Evolutionary conservation across 2,329 filamentous ascomycete genomes (phyloP).

Genomic region (Aspergillus ochraceus): DNA sequence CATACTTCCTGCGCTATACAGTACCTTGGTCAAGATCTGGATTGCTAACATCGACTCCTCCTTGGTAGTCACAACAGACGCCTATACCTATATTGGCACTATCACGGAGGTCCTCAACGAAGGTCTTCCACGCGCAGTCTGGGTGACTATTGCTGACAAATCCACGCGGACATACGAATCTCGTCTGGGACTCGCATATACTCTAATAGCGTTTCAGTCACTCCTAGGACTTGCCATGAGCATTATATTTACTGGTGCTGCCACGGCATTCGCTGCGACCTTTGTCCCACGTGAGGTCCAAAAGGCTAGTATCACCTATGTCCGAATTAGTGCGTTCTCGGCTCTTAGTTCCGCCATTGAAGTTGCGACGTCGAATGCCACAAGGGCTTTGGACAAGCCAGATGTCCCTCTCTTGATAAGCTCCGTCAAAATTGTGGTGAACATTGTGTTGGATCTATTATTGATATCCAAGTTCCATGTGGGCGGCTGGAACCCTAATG

Average conservation of each 20-base stretch:
- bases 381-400: constrained; percentile 66
- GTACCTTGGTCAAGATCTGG: constrained; percentile 66
- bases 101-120: constrained; percentile 47
- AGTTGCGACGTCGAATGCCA: constrained; percentile 60
- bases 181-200: constrained; percentile 62
- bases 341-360: constrained; percentile 64
- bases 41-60: constrained; percentile 66
- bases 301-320: constrained; percentile 59
- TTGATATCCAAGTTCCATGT: constrained; percentile 68
- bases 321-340: constrained; percentile 64
- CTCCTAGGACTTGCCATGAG: constrained; percentile 61
- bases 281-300: constrained; percentile 65
- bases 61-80: constrained; percentile 63
- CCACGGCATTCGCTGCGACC: constrained; percentile 55
- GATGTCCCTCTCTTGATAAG: constrained; percentile 69
- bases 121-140: constrained; percentile 67
- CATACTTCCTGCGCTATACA: constrained; percentile 65
- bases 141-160: constrained; percentile 67
- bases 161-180: constrained; percentile 52
- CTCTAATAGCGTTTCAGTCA: constrained; percentile 56
- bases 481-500: constrained; percentile 52
- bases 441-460: constrained; percentile 67
- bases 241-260: constrained; percentile 57
- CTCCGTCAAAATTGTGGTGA: constrained; percentile 62
- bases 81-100: constrained; percentile 66